phyloP scores from a whole-genome alignment of 371 early-diverging fungal genomes.

The Massospora cicadina region DNA sequence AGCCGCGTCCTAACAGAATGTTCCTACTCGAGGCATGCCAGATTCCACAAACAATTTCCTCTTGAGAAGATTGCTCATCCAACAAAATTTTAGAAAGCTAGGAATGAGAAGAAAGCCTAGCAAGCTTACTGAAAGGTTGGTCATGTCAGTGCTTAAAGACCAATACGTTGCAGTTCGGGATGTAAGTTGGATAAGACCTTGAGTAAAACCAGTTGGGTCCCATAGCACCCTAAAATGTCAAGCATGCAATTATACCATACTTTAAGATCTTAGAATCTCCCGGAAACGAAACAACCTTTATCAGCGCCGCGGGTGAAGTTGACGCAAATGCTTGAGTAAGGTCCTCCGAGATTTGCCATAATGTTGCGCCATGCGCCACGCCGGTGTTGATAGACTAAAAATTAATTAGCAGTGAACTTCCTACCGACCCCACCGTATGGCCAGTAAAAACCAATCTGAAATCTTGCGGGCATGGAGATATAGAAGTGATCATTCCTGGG shows the following conservation, averaged over 20 bases:
- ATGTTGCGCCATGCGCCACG: background rate
- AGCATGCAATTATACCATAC: background rate
- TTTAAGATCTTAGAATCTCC: background rate
- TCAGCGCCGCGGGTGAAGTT: background rate
- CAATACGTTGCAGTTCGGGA: background rate
- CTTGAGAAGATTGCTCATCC: background rate
- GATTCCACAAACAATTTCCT: background rate
- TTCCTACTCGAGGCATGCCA: background rate
- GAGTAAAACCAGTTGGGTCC: background rate
- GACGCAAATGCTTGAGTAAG: background rate
- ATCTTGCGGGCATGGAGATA: slow-evolving; percentile 6
- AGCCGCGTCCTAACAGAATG: slow-evolving; percentile 13
- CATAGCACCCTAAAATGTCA: background rate
- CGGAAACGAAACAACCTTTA: background rate
- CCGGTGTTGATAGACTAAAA: background rate
- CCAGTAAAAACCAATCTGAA: background rate
- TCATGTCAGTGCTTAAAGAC: background rate
- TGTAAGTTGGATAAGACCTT: background rate
- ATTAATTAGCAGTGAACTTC: background rate
- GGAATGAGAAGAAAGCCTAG: background rate
- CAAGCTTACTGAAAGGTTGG: background rate
- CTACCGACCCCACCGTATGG: background rate
- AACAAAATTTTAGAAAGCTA: background rate
- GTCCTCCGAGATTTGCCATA: slow-evolving; percentile 1
- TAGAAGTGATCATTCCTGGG: background rate